Conservation (phyloP, 106 monocot species). For the Triglochin maritima region DNA sequence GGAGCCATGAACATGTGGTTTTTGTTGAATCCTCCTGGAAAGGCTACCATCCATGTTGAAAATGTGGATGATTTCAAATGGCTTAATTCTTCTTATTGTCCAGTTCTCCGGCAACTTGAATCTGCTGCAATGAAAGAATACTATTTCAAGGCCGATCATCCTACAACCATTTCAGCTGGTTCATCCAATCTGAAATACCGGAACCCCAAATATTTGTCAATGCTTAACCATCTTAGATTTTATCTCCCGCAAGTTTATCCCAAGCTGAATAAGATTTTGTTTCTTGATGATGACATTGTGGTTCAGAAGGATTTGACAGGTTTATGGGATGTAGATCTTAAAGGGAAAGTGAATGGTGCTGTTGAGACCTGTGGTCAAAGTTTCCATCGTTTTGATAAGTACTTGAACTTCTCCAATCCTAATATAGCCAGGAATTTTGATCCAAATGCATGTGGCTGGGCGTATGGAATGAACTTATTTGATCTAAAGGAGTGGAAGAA, state of each 20-base stretch:
- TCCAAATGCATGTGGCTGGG: conserved; percentile 62
- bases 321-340: conserved; percentile 50
- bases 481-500: conserved; percentile 58
- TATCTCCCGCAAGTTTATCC: conserved; percentile 68
- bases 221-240: conserved; percentile 67
- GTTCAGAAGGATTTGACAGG: conserved; percentile 57
- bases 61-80: conserved; percentile 61
- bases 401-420: conserved; percentile 61
- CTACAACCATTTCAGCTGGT: conserved; percentile 35
- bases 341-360: conserved; percentile 64
- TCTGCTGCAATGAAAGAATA: conserved; percentile 57
- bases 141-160: conserved; percentile 54
- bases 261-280: conserved; percentile 58
- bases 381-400: conserved; percentile 61
- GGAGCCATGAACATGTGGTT: conserved; percentile 80
- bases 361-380: conserved; percentile 63
- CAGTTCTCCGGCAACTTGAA: conserved; percentile 50
- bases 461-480: conserved; percentile 60
- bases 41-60: conserved; percentile 57
- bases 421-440: conserved; percentile 51
- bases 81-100: conserved; percentile 62
- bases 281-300: conserved; percentile 71
- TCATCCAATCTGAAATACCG: conserved; percentile 61
- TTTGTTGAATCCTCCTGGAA: conserved; percentile 55
- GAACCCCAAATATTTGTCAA: conserved; percentile 68